Evolutionary conservation across 345 rosid genomes (phyloP), one percentile per base, ranked within the genome.

Genomic region (Alliaria petiolata): DNA sequence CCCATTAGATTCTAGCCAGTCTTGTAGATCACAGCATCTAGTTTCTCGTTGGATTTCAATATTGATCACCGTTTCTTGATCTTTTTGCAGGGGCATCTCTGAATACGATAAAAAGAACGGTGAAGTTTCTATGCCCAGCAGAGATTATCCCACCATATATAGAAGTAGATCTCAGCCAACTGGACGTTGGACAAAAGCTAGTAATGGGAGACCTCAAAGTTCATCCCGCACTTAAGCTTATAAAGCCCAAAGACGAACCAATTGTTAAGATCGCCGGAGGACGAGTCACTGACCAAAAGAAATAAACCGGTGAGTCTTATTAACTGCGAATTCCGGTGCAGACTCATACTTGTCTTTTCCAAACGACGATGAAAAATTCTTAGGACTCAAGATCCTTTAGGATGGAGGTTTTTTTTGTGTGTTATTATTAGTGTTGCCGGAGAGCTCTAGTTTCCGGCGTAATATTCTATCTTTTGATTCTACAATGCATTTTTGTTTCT

Each of bases 101-200:
- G 76, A 95, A 91, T 72, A 91, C 83, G 16, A 89, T 95, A 38
- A 95, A 85, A 84, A 91, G 96, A 73, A 95, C 95, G 1, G 95
- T 83, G 0, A 87, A 88, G 84, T 91, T 66, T 77, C 78, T 91
- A 62, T 95, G 96, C 71, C 97, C 97, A 1, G 87, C 95, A 38
- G 99, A 89, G 69, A 78, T 91, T 10, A 67, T 91, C 55, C 99
- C 99, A 39, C 97, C 99, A 44, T 89, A 89, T 75, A 91, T 95
- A 75, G 98, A 95, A 22, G 96, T 95, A 68, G 99, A 91, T 77
- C 84, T 95, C 14, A 95, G 91, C 36, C 88, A 88, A 79, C 63
- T 95, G 76, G 98, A 95, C 36, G 87, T 87, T 0, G 92, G 90
- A 22, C 87, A 91, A 70, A 95, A 87, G 83, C 67, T 95, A 72